Conservation (phyloP, 768 basidiomycete species). For the Leccinellum luteum region DNA sequence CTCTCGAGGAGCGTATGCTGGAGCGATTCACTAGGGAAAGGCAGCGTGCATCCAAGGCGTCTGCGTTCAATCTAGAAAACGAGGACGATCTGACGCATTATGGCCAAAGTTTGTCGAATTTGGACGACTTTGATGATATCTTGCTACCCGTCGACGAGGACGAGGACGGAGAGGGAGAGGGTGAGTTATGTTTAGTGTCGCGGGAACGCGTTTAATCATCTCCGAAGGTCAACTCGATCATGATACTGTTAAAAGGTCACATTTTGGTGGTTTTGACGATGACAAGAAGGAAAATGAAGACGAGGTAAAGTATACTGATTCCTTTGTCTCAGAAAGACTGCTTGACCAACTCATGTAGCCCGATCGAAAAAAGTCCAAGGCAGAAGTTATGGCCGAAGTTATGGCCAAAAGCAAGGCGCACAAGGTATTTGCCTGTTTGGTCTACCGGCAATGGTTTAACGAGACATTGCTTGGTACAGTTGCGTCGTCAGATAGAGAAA, state of each 20-base stretch:
- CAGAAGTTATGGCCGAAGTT: conserved; percentile 97
- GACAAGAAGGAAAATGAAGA: conserved; percentile 55
- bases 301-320: conserved; percentile 37
- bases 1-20: conserved; percentile 95
- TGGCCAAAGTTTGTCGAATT: conserved; percentile 79
- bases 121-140: conserved; percentile 81
- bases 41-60: conserved; percentile 72
- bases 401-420: conserved; percentile 96
- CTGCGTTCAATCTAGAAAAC: conserved; percentile 86
- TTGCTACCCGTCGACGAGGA: conserved; percentile 55
- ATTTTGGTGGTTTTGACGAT: conserved; percentile 87
- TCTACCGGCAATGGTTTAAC: neutral
- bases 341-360: conserved; percentile 46
- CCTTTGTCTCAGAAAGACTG: neutral
- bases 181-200: conserved; percentile 27
- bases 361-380: conserved; percentile 83
- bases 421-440: conserved; percentile 55
- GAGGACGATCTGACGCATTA: conserved; percentile 92
- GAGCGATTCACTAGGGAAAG: conserved; percentile 93
- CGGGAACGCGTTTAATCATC: neutral
- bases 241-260: conserved; percentile 61
- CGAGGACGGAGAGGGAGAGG: conserved; percentile 42
- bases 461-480: conserved; percentile 40
- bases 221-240: conserved; percentile 62
- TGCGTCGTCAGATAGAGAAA: conserved; percentile 83